Percentiles rank a stretch among this genome's conserved stretches.
Conservation (phyloP, 495 filamentous ascomycete genomes). For the Parathielavia hyrcaniae region DNA sequence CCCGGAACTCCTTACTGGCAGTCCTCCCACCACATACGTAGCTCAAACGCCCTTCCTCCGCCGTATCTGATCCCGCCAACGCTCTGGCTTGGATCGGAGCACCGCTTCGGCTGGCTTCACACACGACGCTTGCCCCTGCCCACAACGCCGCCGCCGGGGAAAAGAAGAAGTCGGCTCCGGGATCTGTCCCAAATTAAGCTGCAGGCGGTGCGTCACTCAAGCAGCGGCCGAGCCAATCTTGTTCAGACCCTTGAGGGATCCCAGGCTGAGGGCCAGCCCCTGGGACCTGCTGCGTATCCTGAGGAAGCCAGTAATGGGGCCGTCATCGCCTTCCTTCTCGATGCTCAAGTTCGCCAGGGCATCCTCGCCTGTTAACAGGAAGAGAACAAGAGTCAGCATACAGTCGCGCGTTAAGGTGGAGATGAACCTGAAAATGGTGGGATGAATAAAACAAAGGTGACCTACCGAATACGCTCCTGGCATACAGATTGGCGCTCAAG, state of each 20-base stretch:
- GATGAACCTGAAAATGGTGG: too few relatives aligned
- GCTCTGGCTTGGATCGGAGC: too few relatives aligned
- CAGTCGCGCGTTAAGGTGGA: too few relatives aligned
- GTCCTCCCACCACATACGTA: neutral
- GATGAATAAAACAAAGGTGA: constrained; percentile 15
- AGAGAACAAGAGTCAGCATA: neutral
- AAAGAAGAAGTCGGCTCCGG: neutral
- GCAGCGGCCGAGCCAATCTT: constrained; percentile 57
- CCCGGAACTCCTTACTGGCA: neutral
- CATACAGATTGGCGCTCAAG: constrained; percentile 94
- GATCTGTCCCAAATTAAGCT: neutral
- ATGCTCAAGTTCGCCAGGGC: constrained; percentile 96
- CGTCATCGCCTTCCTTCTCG: constrained; percentile 93
- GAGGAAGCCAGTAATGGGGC: constrained; percentile 96
- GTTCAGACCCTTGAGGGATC: constrained; percentile 90
- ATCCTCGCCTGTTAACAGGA: constrained; percentile 71
- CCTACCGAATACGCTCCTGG: constrained; percentile 97
- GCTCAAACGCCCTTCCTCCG: neutral
- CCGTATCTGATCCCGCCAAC: too few relatives aligned
- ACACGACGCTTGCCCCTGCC: neutral
- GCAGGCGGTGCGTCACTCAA: constrained; percentile 21
- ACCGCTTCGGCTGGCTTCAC: too few relatives aligned
- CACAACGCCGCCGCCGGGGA: neutral
- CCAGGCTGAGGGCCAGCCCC: constrained; percentile 88
- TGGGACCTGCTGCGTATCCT: constrained; percentile 97